Conservation (phyloP, 73 alveolate genomes). For the Breviolum minutum region DNA sequence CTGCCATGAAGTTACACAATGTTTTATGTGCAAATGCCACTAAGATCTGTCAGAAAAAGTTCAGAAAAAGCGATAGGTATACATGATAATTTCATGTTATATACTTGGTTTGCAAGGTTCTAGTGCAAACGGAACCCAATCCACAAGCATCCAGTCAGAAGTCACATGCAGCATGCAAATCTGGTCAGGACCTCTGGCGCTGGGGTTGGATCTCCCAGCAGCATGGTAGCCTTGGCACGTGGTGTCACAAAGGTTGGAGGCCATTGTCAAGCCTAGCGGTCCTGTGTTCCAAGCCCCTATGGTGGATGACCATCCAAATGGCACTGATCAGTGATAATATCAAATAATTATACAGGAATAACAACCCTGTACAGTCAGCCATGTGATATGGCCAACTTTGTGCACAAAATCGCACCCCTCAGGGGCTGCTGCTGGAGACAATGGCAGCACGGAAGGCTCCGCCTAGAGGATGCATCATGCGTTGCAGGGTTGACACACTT, state of each 20-base stretch:
- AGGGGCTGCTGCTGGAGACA: not conserved
- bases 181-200: not conserved
- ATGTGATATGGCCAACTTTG: too few species aligned
- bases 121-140: not conserved
- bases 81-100: not conserved
- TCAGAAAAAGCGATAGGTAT: too few species aligned
- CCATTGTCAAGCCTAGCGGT: not conserved
- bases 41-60: too few species aligned
- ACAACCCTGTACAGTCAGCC: too few species aligned
- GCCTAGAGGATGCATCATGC: not conserved
- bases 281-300: not conserved
- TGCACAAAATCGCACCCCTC: not conserved
- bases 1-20: not conserved
- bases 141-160: not conserved
- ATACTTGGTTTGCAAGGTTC: not conserved
- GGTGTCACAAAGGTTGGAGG: not conserved
- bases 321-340: too few species aligned
- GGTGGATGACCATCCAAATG: too few species aligned
- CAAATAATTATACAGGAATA: too few species aligned
- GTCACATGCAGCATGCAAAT: not conserved
- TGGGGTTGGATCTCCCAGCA: not conserved
- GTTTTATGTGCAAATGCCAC: too few species aligned
- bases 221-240: not conserved
- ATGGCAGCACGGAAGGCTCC: slow-evolving; percentile 6
- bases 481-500: too few species aligned